These are phyloP conservation scores for Pyrenophora teres DNA, from an alignment of 2,329 filamentous ascomycete species.

Conservation along the genomic window DNA sequence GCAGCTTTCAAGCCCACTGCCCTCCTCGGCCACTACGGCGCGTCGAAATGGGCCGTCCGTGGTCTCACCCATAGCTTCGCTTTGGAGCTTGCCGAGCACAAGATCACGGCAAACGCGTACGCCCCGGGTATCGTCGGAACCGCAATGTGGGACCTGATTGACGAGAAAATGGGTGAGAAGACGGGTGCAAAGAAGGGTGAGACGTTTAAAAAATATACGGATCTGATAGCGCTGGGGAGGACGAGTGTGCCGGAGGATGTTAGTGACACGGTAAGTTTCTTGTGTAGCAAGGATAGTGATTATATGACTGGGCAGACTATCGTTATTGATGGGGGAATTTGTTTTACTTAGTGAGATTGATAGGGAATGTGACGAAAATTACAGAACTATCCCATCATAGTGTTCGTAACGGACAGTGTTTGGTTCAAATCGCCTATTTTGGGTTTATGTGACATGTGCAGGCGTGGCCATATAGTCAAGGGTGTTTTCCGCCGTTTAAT, in stretches of 20 bases:
- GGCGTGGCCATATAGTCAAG: no score
- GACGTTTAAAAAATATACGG: slow-evolving; percentile 60
- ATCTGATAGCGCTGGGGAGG: slow-evolving; percentile 61
- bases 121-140: slow-evolving; percentile 71
- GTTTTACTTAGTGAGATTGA: slow-evolving; percentile 46
- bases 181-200: slow-evolving; percentile 58
- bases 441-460: no score
- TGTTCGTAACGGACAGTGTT: no score
- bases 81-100: slow-evolving; percentile 66
- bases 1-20: slow-evolving; percentile 65
- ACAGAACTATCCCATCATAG: not conserved
- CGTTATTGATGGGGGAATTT: slow-evolving; percentile 65
- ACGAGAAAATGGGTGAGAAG: slow-evolving; percentile 61
- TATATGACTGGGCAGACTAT: slow-evolving; percentile 70
- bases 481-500: no score
- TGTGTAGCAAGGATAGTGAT: slow-evolving; percentile 63
- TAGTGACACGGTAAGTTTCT: slow-evolving; percentile 64
- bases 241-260: slow-evolving; percentile 68
- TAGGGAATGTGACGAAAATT: not conserved
- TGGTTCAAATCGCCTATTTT: no score
- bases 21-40: slow-evolving; percentile 65
- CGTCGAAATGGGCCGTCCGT: slow-evolving; percentile 69
- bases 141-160: slow-evolving; percentile 71
- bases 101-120: slow-evolving; percentile 70
- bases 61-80: slow-evolving; percentile 69